These are phyloP conservation scores for Tylopilus felleus DNA, from an alignment of 768 basidiomycete genomes.

Conservation along the genomic window DNA sequence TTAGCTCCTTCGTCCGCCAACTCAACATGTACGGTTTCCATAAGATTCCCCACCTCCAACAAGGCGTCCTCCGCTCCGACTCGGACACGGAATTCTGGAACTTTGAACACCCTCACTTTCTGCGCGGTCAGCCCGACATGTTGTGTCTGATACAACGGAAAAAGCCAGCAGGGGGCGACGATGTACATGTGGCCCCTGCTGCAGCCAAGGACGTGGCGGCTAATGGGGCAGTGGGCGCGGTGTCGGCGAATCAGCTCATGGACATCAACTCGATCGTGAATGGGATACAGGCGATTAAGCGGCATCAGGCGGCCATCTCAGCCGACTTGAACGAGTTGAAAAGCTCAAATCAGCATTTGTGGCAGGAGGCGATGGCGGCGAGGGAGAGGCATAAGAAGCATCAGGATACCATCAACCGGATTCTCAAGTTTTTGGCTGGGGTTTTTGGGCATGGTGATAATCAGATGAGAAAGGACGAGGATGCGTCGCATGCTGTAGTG, in stretches of 20 bases:
- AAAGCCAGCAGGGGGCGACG: slow-evolving; percentile 40
- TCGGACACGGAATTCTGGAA: slow-evolving; percentile 84
- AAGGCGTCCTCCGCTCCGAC: slow-evolving; percentile 86
- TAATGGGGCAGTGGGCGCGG: slow-evolving; percentile 18
- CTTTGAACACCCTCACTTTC: slow-evolving; percentile 88
- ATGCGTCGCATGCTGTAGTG: slow-evolving; percentile 42
- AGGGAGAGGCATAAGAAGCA: slow-evolving; percentile 85
- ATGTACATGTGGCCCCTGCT: slow-evolving; percentile 17
- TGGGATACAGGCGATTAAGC: slow-evolving; percentile 82
- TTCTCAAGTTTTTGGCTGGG: slow-evolving; percentile 90
- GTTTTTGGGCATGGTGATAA: slow-evolving; percentile 68
- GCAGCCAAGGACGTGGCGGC: slow-evolving; percentile 15
- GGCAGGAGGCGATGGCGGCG: slow-evolving; percentile 83
- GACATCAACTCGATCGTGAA: slow-evolving; percentile 78
- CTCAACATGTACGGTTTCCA: slow-evolving; percentile 97
- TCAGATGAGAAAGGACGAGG: slow-evolving; percentile 35
- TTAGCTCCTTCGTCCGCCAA: slow-evolving; percentile 92
- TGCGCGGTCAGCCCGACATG: slow-evolving; percentile 83
- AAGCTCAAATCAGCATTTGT: slow-evolving; percentile 81
- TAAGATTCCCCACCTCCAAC: slow-evolving; percentile 94
- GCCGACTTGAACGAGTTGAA: slow-evolving; percentile 87
- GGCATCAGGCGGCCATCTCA: slow-evolving; percentile 90
- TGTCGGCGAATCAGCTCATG: slow-evolving; percentile 52
- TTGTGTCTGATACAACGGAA: slow-evolving; percentile 87
- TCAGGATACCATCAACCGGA: slow-evolving; percentile 93